These are phyloP conservation scores for Mollisia scopiformis DNA, from an alignment of 2,329 filamentous ascomycete genomes.

Conservation along the genomic window DNA sequence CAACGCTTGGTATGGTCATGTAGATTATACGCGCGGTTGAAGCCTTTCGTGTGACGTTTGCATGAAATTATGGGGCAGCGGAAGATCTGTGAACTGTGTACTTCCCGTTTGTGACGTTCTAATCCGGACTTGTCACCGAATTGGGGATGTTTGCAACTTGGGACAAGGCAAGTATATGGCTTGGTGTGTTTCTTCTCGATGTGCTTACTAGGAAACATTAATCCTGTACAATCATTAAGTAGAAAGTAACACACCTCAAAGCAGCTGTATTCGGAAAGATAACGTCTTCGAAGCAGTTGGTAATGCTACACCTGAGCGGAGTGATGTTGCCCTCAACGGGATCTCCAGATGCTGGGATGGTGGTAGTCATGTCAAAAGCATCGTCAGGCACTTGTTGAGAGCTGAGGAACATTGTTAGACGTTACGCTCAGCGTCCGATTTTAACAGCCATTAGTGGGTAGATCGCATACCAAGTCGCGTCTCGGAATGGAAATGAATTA, in stretches of 20 bases:
- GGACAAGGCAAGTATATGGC: neutral
- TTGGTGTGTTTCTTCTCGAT: neutral
- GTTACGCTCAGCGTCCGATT: too few relatives aligned
- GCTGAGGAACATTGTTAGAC: too few relatives aligned
- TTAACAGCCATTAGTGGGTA: too few relatives aligned
- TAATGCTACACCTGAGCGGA: neutral
- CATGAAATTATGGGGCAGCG: slow-evolving; percentile 20
- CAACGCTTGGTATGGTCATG: slow-evolving; percentile 21
- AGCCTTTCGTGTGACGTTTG: slow-evolving; percentile 19
- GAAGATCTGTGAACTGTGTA: slow-evolving; percentile 17
- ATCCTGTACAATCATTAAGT: too few relatives aligned
- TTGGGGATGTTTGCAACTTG: neutral
- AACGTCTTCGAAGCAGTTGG: neutral
- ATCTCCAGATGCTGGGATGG: neutral
- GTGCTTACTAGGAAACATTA: neutral
- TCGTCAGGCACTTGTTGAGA: neutral
- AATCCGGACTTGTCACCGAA: slow-evolving; percentile 23
- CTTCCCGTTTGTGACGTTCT: slow-evolving; percentile 20
- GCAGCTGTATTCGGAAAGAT: neutral
- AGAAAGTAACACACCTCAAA: neutral
- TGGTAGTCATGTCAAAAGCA: neutral
- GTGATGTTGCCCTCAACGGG: neutral
- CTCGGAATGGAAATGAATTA: too few relatives aligned
- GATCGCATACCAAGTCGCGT: too few relatives aligned
- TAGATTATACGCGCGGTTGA: slow-evolving; percentile 20